Conservation (phyloP, 805 yeast species). For the Yarrowia osloensis region DNA sequence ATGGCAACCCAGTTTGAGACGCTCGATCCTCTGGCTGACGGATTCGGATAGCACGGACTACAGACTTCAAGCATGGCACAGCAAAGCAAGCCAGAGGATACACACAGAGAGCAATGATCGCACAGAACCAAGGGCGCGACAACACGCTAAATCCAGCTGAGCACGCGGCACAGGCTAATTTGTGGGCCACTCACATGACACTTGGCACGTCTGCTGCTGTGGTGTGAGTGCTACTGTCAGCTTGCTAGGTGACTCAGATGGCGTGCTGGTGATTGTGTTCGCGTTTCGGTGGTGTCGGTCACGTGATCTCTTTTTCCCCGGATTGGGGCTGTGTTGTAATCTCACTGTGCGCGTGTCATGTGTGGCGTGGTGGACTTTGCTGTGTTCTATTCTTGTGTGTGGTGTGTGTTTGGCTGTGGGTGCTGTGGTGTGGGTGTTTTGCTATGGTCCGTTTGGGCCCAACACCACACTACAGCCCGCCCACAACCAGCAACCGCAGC, state of each 20-base stretch:
- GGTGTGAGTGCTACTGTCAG: neutral
- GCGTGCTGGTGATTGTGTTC: neutral
- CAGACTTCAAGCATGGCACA: neutral
- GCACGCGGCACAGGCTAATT: neutral
- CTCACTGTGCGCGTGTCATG: neutral
- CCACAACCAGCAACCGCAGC: neutral
- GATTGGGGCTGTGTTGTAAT: neutral
- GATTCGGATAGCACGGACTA: neutral
- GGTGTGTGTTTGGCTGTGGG: neutral
- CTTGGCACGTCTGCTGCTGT: neutral
- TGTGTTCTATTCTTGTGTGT: neutral
- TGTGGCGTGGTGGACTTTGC: slow-evolving; percentile 8
- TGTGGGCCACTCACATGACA: neutral
- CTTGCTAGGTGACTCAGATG: too few species aligned
- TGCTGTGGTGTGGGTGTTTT: neutral
- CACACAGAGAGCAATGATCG: neutral
- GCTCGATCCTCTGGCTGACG: neutral
- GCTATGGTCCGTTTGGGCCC: neutral
- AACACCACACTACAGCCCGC: neutral
- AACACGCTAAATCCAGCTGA: neutral
- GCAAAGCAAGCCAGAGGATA: neutral
- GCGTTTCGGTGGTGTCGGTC: neutral
- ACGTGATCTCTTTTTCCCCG: neutral
- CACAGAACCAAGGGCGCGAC: neutral
- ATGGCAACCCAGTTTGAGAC: neutral